These are phyloP conservation scores for Peronospora tabacina DNA, from an alignment of 352 stramenopile species.

Conservation along the genomic window DNA sequence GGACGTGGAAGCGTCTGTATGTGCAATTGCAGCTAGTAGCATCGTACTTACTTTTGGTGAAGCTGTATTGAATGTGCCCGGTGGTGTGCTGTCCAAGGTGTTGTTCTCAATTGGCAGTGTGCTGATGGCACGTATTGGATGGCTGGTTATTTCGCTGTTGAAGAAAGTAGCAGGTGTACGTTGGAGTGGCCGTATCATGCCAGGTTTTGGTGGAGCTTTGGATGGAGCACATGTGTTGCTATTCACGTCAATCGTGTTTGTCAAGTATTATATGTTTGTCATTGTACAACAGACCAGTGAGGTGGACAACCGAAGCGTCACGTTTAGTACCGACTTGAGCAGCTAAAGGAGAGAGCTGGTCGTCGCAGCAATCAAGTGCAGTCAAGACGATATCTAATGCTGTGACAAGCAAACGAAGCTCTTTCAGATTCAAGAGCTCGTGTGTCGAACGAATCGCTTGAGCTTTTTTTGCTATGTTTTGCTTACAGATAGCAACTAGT, in stretches of 20 bases:
- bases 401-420: too few species aligned
- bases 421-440: too few species aligned
- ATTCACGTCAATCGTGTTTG: slow-evolving; percentile 59
- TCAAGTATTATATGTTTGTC: slow-evolving; percentile 43
- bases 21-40: slow-evolving; percentile 31
- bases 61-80: slow-evolving; percentile 26
- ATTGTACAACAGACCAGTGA: slow-evolving; percentile 10
- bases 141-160: slow-evolving; percentile 88
- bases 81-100: slow-evolving; percentile 52
- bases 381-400: too few species aligned
- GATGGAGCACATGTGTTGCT: slow-evolving; percentile 89
- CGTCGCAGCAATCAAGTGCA: background rate
- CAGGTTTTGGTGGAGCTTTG: slow-evolving; percentile 89
- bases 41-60: slow-evolving; percentile 32
- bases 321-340: slow-evolving; percentile 21
- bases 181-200: slow-evolving; percentile 88
- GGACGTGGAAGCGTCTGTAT: slow-evolving; percentile 40
- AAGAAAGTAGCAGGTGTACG: slow-evolving; percentile 90
- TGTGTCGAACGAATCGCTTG: too few species aligned
- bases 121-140: slow-evolving; percentile 85
- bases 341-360: slow-evolving; percentile 1
- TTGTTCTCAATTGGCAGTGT: slow-evolving; percentile 76
- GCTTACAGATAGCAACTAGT: background rate
- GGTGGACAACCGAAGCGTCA: slow-evolving; percentile 12
- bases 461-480: too few species aligned